Evolutionary conservation across 192 early-diverging fungal genomes (phyloP), one percentile per base, ranked within the genome.

Genomic region (Phlyctochytrium planicorne): DNA sequence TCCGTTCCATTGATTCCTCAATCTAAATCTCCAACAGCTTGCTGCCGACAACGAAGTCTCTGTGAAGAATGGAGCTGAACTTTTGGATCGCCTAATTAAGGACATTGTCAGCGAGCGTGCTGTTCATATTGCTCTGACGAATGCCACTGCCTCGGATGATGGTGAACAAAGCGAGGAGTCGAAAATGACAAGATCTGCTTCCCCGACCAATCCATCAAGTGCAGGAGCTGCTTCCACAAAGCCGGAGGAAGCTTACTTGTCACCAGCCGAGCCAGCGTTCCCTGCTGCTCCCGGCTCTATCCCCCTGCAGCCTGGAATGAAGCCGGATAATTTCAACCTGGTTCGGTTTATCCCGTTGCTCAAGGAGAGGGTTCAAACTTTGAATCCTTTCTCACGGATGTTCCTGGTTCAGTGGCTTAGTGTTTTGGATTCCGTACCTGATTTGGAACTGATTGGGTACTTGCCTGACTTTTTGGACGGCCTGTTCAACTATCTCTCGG

Each of bases 401-500:
- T 99, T 93, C 70, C 82, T 99, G 2, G 92, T 99, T 3, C 91
- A 94, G 52, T 99, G 98, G 83, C 92, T 99, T 40, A 81, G 83
- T 6, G 89, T 96, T 0, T 74, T 99, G 35, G 92, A 97, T 68
- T 91, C 93, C 0, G 90, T 98, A 23, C 98, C 96, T 0, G 96
- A 95, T 33, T 80, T 99, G 25, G 98, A 98, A 63, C 75, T 99
- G 31, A 89, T 98, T 16, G 85, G 86, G 0, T 94, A 91, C 70
- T 70, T 99, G 3, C 98, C 96, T 1, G 91, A 93, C 69, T 99
- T 98, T 69, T 78, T 99, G 33, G 94, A 96, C 71, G 95, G 95
- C 0, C 78, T 98, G 27, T 79, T 99, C 35, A 80, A 84, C 33
- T 98, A 94, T 60, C 81, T 99, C 37, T 91, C 85, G 75, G 98